phyloP scores from a whole-genome alignment of 1,139 yeast species.

The Pichia inconspicua region DNA sequence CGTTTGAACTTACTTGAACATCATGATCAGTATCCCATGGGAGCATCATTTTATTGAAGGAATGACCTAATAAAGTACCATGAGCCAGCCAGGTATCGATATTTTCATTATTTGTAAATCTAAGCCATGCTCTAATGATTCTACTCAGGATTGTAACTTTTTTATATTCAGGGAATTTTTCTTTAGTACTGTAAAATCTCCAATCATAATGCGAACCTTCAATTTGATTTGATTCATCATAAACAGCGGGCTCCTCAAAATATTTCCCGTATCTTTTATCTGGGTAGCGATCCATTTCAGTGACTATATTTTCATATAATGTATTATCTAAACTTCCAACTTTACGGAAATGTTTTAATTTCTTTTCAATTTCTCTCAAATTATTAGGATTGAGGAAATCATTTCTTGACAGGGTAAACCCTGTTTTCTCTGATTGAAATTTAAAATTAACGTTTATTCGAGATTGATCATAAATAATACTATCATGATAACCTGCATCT shows the following conservation, averaged over 20 bases:
- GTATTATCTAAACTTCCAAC: constrained; percentile 14
- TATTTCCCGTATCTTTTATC: constrained; percentile 20
- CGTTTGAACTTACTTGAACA: constrained; percentile 42
- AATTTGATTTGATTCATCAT: constrained; percentile 4
- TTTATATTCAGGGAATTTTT: constrained; percentile 30
- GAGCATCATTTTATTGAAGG: constrained; percentile 48
- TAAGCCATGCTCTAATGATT: constrained; percentile 43
- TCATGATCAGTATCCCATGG: constrained; percentile 61
- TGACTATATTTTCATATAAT: constrained; percentile 11
- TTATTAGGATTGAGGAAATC: constrained; percentile 3
- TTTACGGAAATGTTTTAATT: not conserved
- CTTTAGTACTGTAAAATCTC: constrained; percentile 35
- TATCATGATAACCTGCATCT: not conserved
- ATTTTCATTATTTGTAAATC: constrained; percentile 33
- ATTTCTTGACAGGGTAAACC: not conserved
- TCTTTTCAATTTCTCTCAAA: not conserved
- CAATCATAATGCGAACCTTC: constrained; percentile 31
- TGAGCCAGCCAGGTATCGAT: constrained; percentile 52
- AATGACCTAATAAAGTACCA: constrained; percentile 53
- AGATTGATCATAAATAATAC: constrained; percentile 3
- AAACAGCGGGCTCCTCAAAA: constrained; percentile 31
- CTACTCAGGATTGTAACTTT: constrained; percentile 36
- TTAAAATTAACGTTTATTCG: constrained; percentile 1
- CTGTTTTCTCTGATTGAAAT: not conserved
- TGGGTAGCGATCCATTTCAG: not conserved